Evolutionary conservation across 2,329 filamentous ascomycete genomes (phyloP), one percentile per base, ranked within the genome.

Genomic region (Aspergillus fumigatus): DNA sequence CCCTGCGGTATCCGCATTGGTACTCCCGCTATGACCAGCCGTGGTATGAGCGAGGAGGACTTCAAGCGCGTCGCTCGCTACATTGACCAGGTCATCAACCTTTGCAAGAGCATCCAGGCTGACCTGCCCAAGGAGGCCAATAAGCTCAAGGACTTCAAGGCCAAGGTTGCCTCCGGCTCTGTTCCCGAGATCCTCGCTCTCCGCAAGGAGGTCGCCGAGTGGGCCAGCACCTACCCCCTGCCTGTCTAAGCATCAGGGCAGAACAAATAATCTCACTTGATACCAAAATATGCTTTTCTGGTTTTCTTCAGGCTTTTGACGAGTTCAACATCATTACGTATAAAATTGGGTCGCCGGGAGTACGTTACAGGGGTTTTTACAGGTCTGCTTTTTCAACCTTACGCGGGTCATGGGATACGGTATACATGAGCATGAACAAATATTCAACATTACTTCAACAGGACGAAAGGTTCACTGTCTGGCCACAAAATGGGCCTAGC

Each of bases 141-240:
- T 87, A 97, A 95, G 87, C 90, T 96, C 77, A 97, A 97, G 87
- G 94, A 99, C 83, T 97, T 99, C 88, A 95, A 93, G 84, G 87
- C 86, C 74, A 93, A 91, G 84, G 90, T 96, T 60, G 85, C 89
- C 57, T 80, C 82, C 65, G 92, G 91, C 62, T 84, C 88, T 71
- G 82, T 96, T 50, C 77, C 84, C 59, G 89, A 92, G 81, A 93
- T 99, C 79, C 87, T 89, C 74, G 84, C 83, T 66, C 83, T 96
- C 74, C 89, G 87, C 81, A 88, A 91, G 81, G 93, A 97, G 84
- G 92, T 99, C 74, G 82, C 90, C 49, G 79, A 79, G 50, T 99
- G 93, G 93, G 90, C 90, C 73, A 84, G 83, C 73, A 85, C 84
- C 65, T 99, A 97, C 89, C 94, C 94, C 71, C 88, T 99, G 61